Base-by-base conservation (phyloP, 176 grass and related monocot genomes). In the Pontederia paniculata region DNA sequence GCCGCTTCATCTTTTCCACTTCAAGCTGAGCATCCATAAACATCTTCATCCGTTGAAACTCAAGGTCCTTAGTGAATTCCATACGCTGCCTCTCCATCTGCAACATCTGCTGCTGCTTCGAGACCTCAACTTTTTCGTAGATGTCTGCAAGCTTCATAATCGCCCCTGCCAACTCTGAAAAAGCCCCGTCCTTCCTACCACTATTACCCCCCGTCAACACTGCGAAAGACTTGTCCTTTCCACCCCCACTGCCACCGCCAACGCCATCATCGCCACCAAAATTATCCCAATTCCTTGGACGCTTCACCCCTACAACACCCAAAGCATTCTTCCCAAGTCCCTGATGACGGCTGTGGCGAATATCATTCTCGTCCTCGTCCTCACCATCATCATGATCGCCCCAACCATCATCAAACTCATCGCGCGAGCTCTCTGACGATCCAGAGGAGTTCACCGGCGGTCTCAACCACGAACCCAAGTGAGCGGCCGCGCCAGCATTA, bases 1-100 rank as follows among this genome's bases (percentile, higher is more conserved):
- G 10, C 0, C 77, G 82, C 74, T 84, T 90, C 45, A 75, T 57
- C 69, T 77, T 83, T 17, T 77, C 72, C 23, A 90, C 71, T 63
- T 84, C 78, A 43, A 90, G 74, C 68, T 97, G 86, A 2, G 83
- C 74, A 7, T 97, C 86, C 0, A 86, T 80, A 0, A 97, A 81
- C 60, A 86, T 86, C 69, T 90, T 73, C 91, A 97, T 90, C 25
- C 83, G 76, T 59, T 90, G 74, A 53, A 90, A 66, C 80, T 97
- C 91, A 15, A 97, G 53, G 52, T 78, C 73, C 79, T 89, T 90
- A 1, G 84, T 59, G 18, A 90, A 97, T 21, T 81, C 74, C n/a
- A 97, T 84, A 17, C 86, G 47, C 58, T 90, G 80, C 49, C 70
- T 76, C 69, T 97, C 91, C 42, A 90, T 76, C 65, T 97, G 86